A percentile compares a stretch with the other conserved stretches of the same genome.
phyloP scores from a whole-genome alignment of 1,284 basidiomycete species.

The Marasmius tenuissimus region DNA sequence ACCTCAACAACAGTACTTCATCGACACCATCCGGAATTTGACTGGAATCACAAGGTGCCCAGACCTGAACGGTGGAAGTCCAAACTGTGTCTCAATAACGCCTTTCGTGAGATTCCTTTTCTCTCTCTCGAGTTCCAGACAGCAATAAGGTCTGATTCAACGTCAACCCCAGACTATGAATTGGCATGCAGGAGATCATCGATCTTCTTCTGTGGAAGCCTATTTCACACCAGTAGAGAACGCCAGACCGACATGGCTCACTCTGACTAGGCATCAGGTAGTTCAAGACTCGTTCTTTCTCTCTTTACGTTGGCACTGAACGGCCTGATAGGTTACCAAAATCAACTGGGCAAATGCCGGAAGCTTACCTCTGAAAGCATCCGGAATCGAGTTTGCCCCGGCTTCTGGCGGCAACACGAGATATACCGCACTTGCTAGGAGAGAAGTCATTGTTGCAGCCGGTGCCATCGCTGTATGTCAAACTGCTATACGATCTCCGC shows the following conservation, averaged over 20 bases:
- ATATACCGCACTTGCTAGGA: slow-evolving; percentile 29
- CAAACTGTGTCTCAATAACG: slow-evolving; percentile 56
- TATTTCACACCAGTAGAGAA: slow-evolving; percentile 36
- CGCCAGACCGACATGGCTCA: slow-evolving; percentile 34
- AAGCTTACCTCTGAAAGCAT: slow-evolving; percentile 28
- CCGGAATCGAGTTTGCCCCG: slow-evolving; percentile 34
- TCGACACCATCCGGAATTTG: slow-evolving; percentile 44
- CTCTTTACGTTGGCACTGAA: not conserved
- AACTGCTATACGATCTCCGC: not conserved
- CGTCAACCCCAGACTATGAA: slow-evolving; percentile 27
- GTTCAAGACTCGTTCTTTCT: not conserved
- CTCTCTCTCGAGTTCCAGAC: too few relatives aligned
- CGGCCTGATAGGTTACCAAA: slow-evolving; percentile 29
- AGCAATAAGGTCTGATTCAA: not conserved
- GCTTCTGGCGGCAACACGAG: slow-evolving; percentile 23
- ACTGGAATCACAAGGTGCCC: slow-evolving; percentile 45
- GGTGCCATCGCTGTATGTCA: slow-evolving; percentile 31
- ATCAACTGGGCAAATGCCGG: slow-evolving; percentile 28
- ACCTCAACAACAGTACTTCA: slow-evolving; percentile 51
- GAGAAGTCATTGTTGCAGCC: slow-evolving; percentile 38
- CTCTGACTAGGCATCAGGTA: slow-evolving; percentile 31
- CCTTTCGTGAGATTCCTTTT: slow-evolving; percentile 35
- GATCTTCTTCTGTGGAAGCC: slow-evolving; percentile 35
- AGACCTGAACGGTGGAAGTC: slow-evolving; percentile 55
- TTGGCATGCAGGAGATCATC: slow-evolving; percentile 34